These are phyloP conservation scores for Trichosporon faecale DNA, from an alignment of 1,284 basidiomycete species.

Conservation along the genomic window DNA sequence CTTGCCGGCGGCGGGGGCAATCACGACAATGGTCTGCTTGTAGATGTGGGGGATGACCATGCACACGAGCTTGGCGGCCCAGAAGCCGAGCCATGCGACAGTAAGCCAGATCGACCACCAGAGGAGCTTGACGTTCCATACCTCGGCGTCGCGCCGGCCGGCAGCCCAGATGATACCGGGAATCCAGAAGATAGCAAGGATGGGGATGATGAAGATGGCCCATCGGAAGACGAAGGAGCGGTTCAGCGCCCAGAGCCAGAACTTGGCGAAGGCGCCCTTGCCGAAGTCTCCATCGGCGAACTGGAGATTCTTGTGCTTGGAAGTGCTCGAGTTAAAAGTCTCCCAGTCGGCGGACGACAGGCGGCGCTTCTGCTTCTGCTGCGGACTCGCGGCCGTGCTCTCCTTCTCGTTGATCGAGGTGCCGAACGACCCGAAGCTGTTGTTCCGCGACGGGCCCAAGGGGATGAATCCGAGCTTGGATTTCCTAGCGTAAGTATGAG, in stretches of 20 bases:
- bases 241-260: constrained; percentile 73
- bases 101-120: constrained; percentile 88
- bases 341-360: constrained; percentile 42
- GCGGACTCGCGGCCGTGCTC: constrained; percentile 5
- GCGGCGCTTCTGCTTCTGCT: constrained; percentile 27
- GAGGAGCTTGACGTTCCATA: constrained; percentile 54
- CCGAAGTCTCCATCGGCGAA: constrained; percentile 53
- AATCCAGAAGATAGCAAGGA: constrained; percentile 69
- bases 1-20: constrained; percentile 65
- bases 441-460: constrained; percentile 7
- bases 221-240: constrained; percentile 75
- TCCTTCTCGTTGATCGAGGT: constrained; percentile 13
- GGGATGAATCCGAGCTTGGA: constrained; percentile 20
- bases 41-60: constrained; percentile 61
- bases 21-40: constrained; percentile 65
- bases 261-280: constrained; percentile 24
- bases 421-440: background rate
- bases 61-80: constrained; percentile 68
- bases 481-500: constrained; percentile 7
- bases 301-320: constrained; percentile 45
- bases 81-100: constrained; percentile 81
- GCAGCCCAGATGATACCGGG: constrained; percentile 68
- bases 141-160: constrained; percentile 57
- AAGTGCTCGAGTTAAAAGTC: constrained; percentile 47
- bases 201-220: constrained; percentile 72